phyloP scores from a whole-genome alignment of 176 grass and related monocot genomes.

The Eragrostis curvula region DNA sequence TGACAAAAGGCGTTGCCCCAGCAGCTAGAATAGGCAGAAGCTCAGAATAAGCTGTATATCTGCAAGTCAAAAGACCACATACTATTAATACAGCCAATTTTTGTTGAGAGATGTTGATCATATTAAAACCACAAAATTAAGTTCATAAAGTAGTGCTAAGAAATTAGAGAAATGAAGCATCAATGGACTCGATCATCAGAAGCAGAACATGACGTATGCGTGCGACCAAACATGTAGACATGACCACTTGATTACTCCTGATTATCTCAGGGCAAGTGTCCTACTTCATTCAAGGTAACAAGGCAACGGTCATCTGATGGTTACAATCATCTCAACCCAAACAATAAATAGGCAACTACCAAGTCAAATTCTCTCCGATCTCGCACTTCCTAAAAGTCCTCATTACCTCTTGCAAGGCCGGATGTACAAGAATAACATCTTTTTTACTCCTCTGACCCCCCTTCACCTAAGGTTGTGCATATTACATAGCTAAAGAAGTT shows the following conservation, averaged over 20 bases:
- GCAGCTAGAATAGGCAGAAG: slow-evolving; percentile 81
- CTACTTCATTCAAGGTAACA: background rate
- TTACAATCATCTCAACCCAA: background rate
- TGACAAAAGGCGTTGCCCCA: slow-evolving; percentile 74
- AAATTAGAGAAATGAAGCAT: background rate
- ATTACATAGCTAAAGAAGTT: background rate
- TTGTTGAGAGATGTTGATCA: background rate
- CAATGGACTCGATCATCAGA: background rate
- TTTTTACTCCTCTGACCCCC: background rate
- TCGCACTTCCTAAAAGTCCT: background rate
- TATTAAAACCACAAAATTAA: background rate
- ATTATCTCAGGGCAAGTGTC: background rate
- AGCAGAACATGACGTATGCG: background rate
- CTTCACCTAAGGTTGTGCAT: background rate
- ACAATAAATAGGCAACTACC: no score
- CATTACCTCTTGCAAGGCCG: background rate
- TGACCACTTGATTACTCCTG: no score
- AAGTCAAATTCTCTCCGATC: no score
- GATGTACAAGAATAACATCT: background rate
- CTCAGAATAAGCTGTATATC: slow-evolving; percentile 93
- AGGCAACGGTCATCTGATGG: background rate
- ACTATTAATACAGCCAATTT: background rate
- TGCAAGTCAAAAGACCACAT: slow-evolving; percentile 46
- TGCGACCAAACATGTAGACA: background rate
- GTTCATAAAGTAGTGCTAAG: background rate